Evolutionary conservation across 371 early-diverging fungal genomes (phyloP), one percentile per base, ranked within the genome.

Genomic region (Actinomortierella ambigua): DNA sequence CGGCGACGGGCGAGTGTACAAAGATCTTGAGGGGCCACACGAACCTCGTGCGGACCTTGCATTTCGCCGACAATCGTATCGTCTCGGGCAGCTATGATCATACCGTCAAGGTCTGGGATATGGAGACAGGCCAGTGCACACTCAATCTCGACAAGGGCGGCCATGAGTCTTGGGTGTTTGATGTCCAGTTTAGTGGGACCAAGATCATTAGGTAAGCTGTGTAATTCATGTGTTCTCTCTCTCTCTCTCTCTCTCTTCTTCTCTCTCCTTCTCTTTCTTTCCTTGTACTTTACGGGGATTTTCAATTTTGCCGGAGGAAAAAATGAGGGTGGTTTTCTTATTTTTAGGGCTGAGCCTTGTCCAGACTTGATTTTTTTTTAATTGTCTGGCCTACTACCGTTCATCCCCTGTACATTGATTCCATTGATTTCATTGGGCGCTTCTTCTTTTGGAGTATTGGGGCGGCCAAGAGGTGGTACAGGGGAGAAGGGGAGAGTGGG

Each of bases 41-140:
- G 17, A 93, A 93, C 41, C 79, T 98, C 28, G 98, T 99, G 14
- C 86, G 97, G 42, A 98, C 96, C 14, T 79, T 99, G 39, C 91
- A 91, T 49, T 91, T 85, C 59, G 78, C 78, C 11, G 82, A 87
- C 11, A 78, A 85, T 41, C 80, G 80, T 40, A 82, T 94, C 34
- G 92, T 94, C 9, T 86, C 86, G 15, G 94, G 95, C 6, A 86
- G 88, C 8, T 97, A 98, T 73, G 99, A 99, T 78, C 93, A 95
- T 63, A 89, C 93, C 2, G 90, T 99, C 55, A 96, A 95, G 66
- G 93, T 98, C 42, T 98, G 97, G 95, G 93, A 97, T 73, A 78
- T 88, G 53, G 63, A 63, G 5, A 68, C 81, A 3, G 85, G 83
- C 55, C 53, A 81, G 48, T 80, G 81, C 52, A 75, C 79, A 6